A percentile compares a stretch with the other conserved stretches of the same genome.
Conservation (phyloP, 2,329 filamentous ascomycete species). For the Podosphaera fusca region DNA sequence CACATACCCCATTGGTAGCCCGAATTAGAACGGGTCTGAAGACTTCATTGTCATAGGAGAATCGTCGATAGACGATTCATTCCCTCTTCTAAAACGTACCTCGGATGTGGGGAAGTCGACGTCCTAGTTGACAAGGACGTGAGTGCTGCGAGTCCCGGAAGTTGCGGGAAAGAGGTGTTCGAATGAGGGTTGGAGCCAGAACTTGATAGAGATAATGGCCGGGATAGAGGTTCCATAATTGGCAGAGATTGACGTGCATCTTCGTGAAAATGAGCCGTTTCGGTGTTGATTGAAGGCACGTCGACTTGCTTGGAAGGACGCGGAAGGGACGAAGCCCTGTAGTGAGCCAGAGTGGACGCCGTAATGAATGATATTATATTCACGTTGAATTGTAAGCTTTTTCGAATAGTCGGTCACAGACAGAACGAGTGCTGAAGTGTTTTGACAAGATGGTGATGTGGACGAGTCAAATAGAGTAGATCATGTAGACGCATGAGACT, state of each 20-base stretch:
- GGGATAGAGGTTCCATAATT: slow-evolving; percentile 25
- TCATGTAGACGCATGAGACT: too few relatives aligned
- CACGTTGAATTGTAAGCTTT: too few relatives aligned
- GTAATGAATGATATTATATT: too few relatives aligned
- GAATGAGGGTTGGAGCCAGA: slow-evolving; percentile 21
- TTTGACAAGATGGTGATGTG: too few relatives aligned
- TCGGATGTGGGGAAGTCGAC: slow-evolving; percentile 25
- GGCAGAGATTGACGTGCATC: slow-evolving; percentile 24
- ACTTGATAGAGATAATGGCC: slow-evolving; percentile 28
- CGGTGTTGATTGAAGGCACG: slow-evolving; percentile 20
- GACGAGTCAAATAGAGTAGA: too few relatives aligned
- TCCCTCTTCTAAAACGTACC: slow-evolving; percentile 19
- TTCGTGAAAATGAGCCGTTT: slow-evolving; percentile 21
- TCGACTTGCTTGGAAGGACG: slow-evolving; percentile 6
- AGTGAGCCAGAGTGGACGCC: too few relatives aligned
- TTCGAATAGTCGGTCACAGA: too few relatives aligned
- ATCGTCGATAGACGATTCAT: too few relatives aligned
- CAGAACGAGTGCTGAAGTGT: too few relatives aligned
- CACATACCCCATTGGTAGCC: too few relatives aligned
- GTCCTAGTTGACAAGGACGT: slow-evolving; percentile 26
- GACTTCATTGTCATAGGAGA: too few relatives aligned
- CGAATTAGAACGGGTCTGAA: too few relatives aligned
- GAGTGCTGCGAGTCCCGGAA: slow-evolving; percentile 35
- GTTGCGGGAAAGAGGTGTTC: slow-evolving; percentile 19
- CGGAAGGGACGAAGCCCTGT: slow-evolving; percentile 30